phyloP scores from a whole-genome alignment of 495 filamentous ascomycete species.

The Hypoxylon fragiforme region DNA sequence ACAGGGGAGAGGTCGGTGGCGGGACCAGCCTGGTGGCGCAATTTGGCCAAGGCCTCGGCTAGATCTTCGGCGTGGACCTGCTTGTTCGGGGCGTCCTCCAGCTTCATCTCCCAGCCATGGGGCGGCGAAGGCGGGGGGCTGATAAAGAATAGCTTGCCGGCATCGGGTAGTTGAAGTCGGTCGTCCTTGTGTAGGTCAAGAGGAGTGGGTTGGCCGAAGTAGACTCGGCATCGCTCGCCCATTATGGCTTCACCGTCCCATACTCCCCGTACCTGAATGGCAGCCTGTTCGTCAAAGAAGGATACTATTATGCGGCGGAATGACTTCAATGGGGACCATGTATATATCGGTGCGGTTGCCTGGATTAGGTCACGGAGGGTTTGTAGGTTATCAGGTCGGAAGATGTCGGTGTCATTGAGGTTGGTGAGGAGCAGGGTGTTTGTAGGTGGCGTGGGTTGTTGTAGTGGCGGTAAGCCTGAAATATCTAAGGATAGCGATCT shows the following conservation, averaged over 20 bases:
- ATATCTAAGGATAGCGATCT: slow-evolving; percentile 77
- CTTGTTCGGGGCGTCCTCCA: slow-evolving; percentile 92
- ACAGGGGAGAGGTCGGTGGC: slow-evolving; percentile 33
- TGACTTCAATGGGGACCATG: slow-evolving; percentile 89
- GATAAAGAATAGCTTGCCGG: slow-evolving; percentile 95
- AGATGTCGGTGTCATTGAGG: slow-evolving; percentile 75
- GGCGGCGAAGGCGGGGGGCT: slow-evolving; percentile 89
- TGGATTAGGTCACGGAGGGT: slow-evolving; percentile 74
- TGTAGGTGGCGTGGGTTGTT: slow-evolving; percentile 78
- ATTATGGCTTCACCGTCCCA: slow-evolving; percentile 73
- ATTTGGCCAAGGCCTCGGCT: slow-evolving; percentile 72
- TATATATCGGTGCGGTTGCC: slow-evolving; percentile 70
- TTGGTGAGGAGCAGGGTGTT: slow-evolving; percentile 96
- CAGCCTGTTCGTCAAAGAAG: slow-evolving; percentile 73
- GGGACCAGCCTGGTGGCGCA: slow-evolving; percentile 51
- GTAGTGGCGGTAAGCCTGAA: slow-evolving; percentile 73
- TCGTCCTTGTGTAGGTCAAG: slow-evolving; percentile 54
- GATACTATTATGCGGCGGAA: slow-evolving; percentile 91
- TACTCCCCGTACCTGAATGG: slow-evolving; percentile 69
- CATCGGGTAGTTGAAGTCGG: slow-evolving; percentile 79
- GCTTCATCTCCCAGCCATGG: slow-evolving; percentile 86
- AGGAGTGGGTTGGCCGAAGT: slow-evolving; percentile 83
- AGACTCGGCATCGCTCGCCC: slow-evolving; percentile 73
- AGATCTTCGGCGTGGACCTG: slow-evolving; percentile 90
- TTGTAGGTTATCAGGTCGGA: slow-evolving; percentile 74